Evolutionary conservation across 305 asterid genomes (phyloP), one percentile per base, ranked within the genome.

Genomic region (Fraxinus platypoda): DNA sequence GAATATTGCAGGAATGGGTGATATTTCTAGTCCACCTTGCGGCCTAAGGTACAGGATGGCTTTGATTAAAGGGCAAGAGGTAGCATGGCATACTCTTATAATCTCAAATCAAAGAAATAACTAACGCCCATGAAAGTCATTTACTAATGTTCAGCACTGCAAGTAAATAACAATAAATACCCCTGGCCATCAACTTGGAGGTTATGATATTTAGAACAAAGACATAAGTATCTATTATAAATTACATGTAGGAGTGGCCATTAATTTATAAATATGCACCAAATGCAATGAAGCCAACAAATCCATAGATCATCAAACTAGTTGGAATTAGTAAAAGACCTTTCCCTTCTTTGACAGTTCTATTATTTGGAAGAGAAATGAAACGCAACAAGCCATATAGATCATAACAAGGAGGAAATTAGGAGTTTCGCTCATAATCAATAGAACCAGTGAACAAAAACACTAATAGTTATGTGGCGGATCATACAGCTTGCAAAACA

Each of bases 401-500:
- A 83, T 76, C 49, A 79, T 31, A 72, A 81, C 76, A 74, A 38
- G 54, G 70, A 78, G 81, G 72, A 75, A 74, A 38, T 37, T 75
- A 52, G 41, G 35, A 75, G 71, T 8, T 77, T 23, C 82, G 68
- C 57, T 21, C 68, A 74, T 28, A 79, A 83, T 17, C 52, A 82
- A 76, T 77, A 71, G 66, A 38, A 52, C 62, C 28, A 49, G 28
- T 62, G 81, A 74, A 76, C 37, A 76, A 49, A 54, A 80, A 81
- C 41, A 38, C 23, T 80, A 75, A 71, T 78, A 83, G 83, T 46
- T 46, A 82, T 80, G 43, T 66, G 77, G 83, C 77, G 78, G 83
- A 82, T 80, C 93, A 21, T 91, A 93, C 97, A 86, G 99, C 97
- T 92, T 91, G 92, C 95, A 94, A 80, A 87, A 93, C 92, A 85